phyloP scores from a whole-genome alignment of 176 grass and related monocot species.

The Tillandsia fasciculata region DNA sequence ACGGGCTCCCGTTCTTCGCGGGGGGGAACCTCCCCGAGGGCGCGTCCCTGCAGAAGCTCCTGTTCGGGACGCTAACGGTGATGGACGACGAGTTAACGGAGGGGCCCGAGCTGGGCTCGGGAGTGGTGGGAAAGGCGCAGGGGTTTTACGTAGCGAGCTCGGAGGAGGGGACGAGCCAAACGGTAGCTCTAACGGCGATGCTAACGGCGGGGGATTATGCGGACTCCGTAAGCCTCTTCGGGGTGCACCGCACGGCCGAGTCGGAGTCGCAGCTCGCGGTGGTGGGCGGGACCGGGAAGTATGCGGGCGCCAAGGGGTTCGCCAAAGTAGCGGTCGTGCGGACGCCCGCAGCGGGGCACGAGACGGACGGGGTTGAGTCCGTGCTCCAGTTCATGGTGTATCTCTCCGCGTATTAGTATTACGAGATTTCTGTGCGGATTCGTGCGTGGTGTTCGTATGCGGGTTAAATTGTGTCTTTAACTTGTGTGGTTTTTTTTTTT shows the following conservation, averaged over 20 bases:
- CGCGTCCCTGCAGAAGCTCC: constrained; percentile 45
- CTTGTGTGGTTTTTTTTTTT: constrained; percentile 7
- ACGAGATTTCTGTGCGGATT: too few relatives aligned
- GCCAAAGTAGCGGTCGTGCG: constrained; percentile 51
- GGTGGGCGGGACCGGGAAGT: constrained; percentile 51
- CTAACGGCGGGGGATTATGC: constrained; percentile 41
- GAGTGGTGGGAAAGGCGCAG: constrained; percentile 42
- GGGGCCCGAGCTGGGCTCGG: constrained; percentile 38
- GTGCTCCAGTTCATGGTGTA: constrained; percentile 47
- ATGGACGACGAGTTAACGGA: constrained; percentile 65
- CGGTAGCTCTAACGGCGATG: constrained; percentile 48
- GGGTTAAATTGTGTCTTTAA: not conserved
- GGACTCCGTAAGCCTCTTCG: constrained; percentile 64
- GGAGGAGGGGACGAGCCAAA: constrained; percentile 56
- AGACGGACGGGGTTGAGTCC: constrained; percentile 64
- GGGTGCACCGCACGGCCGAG: constrained; percentile 51
- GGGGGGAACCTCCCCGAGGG: constrained; percentile 51
- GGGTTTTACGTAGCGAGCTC: constrained; percentile 59
- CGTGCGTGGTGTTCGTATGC: too few relatives aligned
- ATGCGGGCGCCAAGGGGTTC: constrained; percentile 33
- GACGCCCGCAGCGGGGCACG: constrained; percentile 32
- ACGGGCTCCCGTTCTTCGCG: constrained; percentile 38
- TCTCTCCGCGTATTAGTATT: constrained; percentile 21
- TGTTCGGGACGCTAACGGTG: constrained; percentile 62
- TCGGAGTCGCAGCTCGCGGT: constrained; percentile 60